phyloP scores from a whole-genome alignment of 2,329 filamentous ascomycete species.

The Ustilaginoidea virens region DNA sequence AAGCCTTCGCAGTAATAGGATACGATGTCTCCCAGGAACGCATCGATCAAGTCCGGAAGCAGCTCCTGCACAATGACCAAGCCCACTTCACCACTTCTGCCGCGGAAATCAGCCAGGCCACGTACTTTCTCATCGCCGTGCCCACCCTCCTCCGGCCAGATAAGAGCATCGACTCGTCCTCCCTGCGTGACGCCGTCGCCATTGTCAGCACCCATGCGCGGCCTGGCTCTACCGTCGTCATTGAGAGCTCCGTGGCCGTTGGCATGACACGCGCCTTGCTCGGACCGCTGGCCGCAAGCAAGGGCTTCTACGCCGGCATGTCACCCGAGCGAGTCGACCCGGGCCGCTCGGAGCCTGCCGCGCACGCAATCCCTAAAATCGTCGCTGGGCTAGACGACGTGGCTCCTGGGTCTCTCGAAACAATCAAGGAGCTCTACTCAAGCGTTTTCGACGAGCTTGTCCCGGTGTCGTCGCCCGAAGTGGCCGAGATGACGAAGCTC shows the following conservation, averaged over 20 bases:
- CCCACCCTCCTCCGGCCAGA: conserved; percentile 33
- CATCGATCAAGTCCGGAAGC: conserved; percentile 16
- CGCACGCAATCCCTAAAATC: conserved; percentile 33
- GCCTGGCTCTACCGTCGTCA: conserved; percentile 29
- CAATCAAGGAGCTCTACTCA: conserved; percentile 28
- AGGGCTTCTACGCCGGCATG: conserved; percentile 31
- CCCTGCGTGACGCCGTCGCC: conserved; percentile 26
- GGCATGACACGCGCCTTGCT: conserved; percentile 37
- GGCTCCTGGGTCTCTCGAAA: conserved; percentile 25
- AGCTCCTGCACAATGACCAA: conserved; percentile 12
- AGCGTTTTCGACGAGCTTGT: conserved; percentile 31
- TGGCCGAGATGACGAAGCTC: conserved; percentile 42
- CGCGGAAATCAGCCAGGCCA: conserved; percentile 23
- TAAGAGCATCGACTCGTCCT: conserved; percentile 31
- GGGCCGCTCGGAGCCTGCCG: conserved; percentile 24
- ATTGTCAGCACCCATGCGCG: conserved; percentile 25
- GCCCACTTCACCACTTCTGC: conserved; percentile 23
- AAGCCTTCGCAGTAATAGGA: conserved; percentile 25
- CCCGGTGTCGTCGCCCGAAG: conserved; percentile 33
- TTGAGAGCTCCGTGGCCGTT: conserved; percentile 38
- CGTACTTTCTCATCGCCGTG: conserved; percentile 37
- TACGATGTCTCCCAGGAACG: conserved; percentile 30
- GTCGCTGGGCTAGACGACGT: conserved; percentile 34
- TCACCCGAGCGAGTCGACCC: conserved; percentile 38
- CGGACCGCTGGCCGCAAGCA: conserved; percentile 24